Percentiles rank a stretch among this genome's conserved stretches.
Conservation (phyloP, 108 stramenopile genomes). For the Stephanodiscus triporus region DNA sequence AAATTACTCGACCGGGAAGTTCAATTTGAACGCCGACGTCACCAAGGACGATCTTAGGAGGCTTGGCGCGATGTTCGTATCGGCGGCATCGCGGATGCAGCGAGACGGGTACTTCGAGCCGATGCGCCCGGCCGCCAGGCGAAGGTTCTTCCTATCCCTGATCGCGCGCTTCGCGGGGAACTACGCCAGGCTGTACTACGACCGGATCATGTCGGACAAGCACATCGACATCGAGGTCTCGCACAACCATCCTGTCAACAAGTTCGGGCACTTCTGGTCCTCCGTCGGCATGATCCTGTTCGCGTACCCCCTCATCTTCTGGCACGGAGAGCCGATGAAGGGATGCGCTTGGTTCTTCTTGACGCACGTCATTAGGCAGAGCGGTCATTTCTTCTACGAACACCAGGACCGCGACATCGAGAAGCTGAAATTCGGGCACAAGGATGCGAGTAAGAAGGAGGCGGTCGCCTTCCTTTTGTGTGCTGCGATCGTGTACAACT, state of each 20-base stretch:
- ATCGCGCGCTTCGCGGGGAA: slow-evolving; percentile 35
- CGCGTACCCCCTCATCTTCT: slow-evolving; percentile 56
- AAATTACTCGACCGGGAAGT: slow-evolving; percentile 65
- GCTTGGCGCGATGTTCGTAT: slow-evolving; percentile 52
- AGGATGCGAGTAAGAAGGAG: slow-evolving; percentile 58
- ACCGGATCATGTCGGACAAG: slow-evolving; percentile 60
- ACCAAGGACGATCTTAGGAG: slow-evolving; percentile 37
- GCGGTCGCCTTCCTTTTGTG: slow-evolving; percentile 49
- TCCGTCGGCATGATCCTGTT: slow-evolving; percentile 56
- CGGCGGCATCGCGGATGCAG: slow-evolving; percentile 50
- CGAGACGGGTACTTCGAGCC: slow-evolving; percentile 59
- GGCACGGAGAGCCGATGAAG: slow-evolving; percentile 46
- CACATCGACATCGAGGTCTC: slow-evolving; percentile 63
- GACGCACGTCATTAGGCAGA: slow-evolving; percentile 55
- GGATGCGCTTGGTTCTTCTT: slow-evolving; percentile 56
- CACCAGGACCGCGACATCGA: slow-evolving; percentile 64
- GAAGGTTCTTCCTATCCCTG: slow-evolving; percentile 24
- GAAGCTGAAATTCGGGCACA: slow-evolving; percentile 66
- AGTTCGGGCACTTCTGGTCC: slow-evolving; percentile 61
- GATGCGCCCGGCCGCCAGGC: slow-evolving; percentile 16
- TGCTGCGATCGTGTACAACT: slow-evolving; percentile 42
- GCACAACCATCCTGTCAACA: slow-evolving; percentile 64
- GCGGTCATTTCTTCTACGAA: slow-evolving; percentile 63
- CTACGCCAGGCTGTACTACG: slow-evolving; percentile 43
- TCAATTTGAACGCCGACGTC: slow-evolving; percentile 53